phyloP scores from a whole-genome alignment of 2,329 filamentous ascomycete species.

The Colletotrichum costaricense region DNA sequence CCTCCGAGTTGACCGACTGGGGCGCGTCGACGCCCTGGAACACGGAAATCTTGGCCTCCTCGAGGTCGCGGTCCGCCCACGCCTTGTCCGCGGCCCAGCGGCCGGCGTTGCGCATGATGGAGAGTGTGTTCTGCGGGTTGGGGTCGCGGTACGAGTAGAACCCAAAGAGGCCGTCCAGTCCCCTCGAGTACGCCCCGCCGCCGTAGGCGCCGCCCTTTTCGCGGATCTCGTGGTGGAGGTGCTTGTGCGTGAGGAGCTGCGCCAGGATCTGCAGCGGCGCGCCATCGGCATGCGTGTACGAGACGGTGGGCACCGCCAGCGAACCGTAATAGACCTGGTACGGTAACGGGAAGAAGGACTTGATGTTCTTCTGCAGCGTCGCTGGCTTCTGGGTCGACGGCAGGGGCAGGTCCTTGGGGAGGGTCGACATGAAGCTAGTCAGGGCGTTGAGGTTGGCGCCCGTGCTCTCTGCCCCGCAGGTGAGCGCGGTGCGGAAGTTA shows the following conservation, averaged over 20 bases:
- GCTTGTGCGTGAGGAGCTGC: conserved; percentile 94
- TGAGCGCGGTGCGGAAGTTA: conserved; percentile 82
- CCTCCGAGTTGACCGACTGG: conserved; percentile 86
- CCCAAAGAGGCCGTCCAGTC: conserved; percentile 86
- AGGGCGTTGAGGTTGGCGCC: conserved; percentile 77
- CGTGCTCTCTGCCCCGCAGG: conserved; percentile 82
- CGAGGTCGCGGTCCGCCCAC: conserved; percentile 87
- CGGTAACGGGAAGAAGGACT: conserved; percentile 91
- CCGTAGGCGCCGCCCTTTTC: conserved; percentile 98
- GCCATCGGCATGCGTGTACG: conserved; percentile 80
- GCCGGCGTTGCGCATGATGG: conserved; percentile 85
- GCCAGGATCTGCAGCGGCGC: conserved; percentile 89
- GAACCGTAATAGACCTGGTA: conserved; percentile 98
- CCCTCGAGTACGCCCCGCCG: conserved; percentile 85
- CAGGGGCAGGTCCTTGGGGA: conserved; percentile 56
- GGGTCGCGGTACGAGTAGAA: conserved; percentile 98
- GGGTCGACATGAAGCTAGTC: conserved; percentile 73
- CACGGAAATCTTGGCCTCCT: conserved; percentile 94
- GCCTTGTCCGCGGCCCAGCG: conserved; percentile 83
- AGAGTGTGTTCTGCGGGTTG: conserved; percentile 88
- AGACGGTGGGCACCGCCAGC: conserved; percentile 82
- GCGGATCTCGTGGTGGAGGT: conserved; percentile 95
- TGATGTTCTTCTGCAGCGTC: conserved; percentile 62
- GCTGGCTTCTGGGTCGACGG: conserved; percentile 49
- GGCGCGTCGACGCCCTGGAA: conserved; percentile 95